These are phyloP conservation scores for Saprolegnia diclina DNA, from an alignment of 352 stramenopile genomes.

Conservation along the genomic window DNA sequence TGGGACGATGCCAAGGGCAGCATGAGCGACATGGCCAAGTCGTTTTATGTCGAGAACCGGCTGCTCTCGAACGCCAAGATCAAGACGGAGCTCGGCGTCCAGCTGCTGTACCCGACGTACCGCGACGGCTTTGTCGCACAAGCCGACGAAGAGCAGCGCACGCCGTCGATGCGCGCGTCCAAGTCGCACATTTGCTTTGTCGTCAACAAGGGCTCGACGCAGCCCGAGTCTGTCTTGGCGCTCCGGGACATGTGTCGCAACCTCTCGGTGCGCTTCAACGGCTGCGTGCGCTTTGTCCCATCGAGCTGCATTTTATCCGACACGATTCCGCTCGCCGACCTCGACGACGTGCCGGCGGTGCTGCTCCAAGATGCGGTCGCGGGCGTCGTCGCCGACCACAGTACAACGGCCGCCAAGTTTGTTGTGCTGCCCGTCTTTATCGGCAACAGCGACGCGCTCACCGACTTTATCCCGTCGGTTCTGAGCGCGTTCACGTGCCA, in stretches of 20 bases:
- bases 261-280: slow-evolving; percentile 48
- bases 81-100: slow-evolving; percentile 67
- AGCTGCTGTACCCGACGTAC: slow-evolving; percentile 70
- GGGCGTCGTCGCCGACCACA: slow-evolving; percentile 18
- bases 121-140: slow-evolving; percentile 74
- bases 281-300: slow-evolving; percentile 43
- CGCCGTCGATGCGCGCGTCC: neutral
- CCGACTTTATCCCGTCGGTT: slow-evolving; percentile 64
- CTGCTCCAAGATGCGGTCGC: slow-evolving; percentile 55
- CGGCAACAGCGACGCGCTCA: slow-evolving; percentile 65
- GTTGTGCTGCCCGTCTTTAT: slow-evolving; percentile 79
- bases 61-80: slow-evolving; percentile 66
- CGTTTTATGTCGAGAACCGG: slow-evolving; percentile 83
- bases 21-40: slow-evolving; percentile 85
- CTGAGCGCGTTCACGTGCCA: slow-evolving; percentile 14
- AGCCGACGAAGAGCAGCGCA: slow-evolving; percentile 58
- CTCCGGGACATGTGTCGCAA: slow-evolving; percentile 66
- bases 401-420: slow-evolving; percentile 30
- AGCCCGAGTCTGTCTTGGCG: slow-evolving; percentile 59
- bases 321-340: slow-evolving; percentile 46
- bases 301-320: slow-evolving; percentile 77
- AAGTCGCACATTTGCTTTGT: slow-evolving; percentile 30
- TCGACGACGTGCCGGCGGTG: slow-evolving; percentile 61
- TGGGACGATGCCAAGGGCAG: slow-evolving; percentile 66
- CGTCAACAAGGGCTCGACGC: slow-evolving; percentile 71